Percentiles rank a stretch among this genome's conserved stretches.
Conservation (phyloP, 139 green algal species). For the Picochlorum sp. region DNA sequence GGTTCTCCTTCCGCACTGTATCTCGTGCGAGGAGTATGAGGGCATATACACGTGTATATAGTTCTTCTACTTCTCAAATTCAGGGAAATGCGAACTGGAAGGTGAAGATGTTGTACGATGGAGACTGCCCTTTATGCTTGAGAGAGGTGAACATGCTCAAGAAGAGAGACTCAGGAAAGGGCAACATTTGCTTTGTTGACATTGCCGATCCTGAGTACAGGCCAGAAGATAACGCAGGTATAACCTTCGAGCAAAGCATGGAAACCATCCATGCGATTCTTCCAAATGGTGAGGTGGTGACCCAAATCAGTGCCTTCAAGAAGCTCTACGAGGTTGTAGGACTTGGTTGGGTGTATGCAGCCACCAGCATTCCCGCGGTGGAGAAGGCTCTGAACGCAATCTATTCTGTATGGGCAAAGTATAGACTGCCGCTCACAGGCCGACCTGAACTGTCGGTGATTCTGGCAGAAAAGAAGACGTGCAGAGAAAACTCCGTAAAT, state of each 20-base stretch:
- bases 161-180: slow-evolving; percentile 44
- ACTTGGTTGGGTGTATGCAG: slow-evolving; percentile 77
- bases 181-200: slow-evolving; percentile 87
- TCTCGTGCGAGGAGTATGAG: no score
- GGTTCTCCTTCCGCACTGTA: no score
- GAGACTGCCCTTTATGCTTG: slow-evolving; percentile 86
- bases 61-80: no score
- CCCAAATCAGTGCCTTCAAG: slow-evolving; percentile 70
- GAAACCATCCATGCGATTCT: slow-evolving; percentile 82
- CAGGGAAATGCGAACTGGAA: slow-evolving; percentile 27
- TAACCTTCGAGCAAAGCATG: slow-evolving; percentile 79
- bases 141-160: slow-evolving; percentile 87
- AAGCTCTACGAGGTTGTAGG: slow-evolving; percentile 83
- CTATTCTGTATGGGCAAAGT: slow-evolving; percentile 82
- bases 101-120: slow-evolving; percentile 74
- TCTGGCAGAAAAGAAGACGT: not conserved
- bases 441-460: slow-evolving; percentile 32
- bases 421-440: slow-evolving; percentile 63
- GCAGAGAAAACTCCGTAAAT: not conserved
- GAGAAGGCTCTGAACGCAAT: slow-evolving; percentile 48
- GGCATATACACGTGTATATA: no score
- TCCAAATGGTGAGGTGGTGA: slow-evolving; percentile 63
- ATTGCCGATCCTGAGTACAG: slow-evolving; percentile 59
- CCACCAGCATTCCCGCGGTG: slow-evolving; percentile 54
- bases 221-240: slow-evolving; percentile 58